These are phyloP conservation scores for Suillus alpinus DNA, from an alignment of 768 basidiomycete genomes.

Conservation along the genomic window DNA sequence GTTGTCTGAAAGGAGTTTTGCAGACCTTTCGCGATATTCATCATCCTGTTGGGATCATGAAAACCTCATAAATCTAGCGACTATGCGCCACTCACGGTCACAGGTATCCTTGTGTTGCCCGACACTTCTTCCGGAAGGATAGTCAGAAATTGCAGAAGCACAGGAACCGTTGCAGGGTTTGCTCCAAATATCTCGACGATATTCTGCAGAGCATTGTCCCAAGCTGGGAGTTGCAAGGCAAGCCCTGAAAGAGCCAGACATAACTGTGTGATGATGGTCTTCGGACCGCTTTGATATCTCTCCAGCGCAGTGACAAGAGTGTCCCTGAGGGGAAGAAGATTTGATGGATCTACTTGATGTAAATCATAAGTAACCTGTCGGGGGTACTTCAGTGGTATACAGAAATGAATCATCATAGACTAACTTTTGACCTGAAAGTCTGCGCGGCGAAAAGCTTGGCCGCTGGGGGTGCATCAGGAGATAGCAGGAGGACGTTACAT, in stretches of 20 bases:
- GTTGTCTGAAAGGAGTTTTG: constrained; percentile 62
- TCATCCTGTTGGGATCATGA: constrained; percentile 53
- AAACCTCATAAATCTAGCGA: constrained; percentile 3
- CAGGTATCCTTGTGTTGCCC: constrained; percentile 81
- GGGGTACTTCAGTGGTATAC: constrained; percentile 26
- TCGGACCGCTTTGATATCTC: constrained; percentile 71
- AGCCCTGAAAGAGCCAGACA: constrained; percentile 89
- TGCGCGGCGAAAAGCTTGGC: constrained; percentile 95
- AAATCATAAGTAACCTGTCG: constrained; percentile 93
- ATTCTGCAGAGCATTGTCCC: constrained; percentile 76
- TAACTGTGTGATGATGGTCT: constrained; percentile 83
- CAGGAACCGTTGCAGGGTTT: constrained; percentile 79
- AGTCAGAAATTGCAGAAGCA: constrained; percentile 85
- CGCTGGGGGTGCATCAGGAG: constrained; percentile 70
- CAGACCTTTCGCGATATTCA: constrained; percentile 64
- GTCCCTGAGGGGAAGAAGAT: constrained; percentile 79
- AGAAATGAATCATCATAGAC: constrained; percentile 22
- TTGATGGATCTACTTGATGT: constrained; percentile 72
- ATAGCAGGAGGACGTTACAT: constrained; percentile 86
- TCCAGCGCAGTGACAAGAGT: constrained; percentile 79
- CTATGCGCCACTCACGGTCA: constrained; percentile 65
- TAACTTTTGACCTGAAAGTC: constrained; percentile 91
- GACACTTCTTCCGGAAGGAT: constrained; percentile 87
- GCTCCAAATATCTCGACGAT: constrained; percentile 86
- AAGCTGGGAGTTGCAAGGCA: constrained; percentile 83